phyloP scores from a whole-genome alignment of 1,284 basidiomycete species.

The Naganishia sp. region DNA sequence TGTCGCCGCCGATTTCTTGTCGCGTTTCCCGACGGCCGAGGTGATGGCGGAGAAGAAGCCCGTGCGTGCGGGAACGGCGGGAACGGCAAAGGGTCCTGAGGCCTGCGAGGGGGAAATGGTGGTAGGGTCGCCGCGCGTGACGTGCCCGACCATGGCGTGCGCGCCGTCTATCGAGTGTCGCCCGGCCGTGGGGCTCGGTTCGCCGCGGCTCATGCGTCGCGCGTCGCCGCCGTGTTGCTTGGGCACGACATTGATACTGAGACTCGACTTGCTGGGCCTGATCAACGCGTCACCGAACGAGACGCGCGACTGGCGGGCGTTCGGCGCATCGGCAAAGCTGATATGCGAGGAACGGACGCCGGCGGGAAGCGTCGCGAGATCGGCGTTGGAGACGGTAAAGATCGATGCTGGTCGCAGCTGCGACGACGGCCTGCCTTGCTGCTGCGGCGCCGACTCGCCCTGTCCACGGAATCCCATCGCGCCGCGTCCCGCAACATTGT shows the following conservation, averaged over 20 bases:
- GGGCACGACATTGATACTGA: constrained; percentile 22
- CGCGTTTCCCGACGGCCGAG: constrained; percentile 41
- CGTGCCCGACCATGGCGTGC: constrained; percentile 56
- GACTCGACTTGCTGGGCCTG: constrained; percentile 40
- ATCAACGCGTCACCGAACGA: constrained; percentile 67
- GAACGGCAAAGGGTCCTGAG: constrained; percentile 65
- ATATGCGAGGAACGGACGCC: constrained; percentile 51
- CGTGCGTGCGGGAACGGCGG: constrained; percentile 46
- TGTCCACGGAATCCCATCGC: constrained; percentile 54
- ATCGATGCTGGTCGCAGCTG: constrained; percentile 19
- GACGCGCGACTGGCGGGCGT: constrained; percentile 60
- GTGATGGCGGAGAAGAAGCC: constrained; percentile 38
- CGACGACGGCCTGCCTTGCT: not conserved
- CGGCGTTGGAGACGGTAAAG: constrained; percentile 63
- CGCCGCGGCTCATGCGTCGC: constrained; percentile 13
- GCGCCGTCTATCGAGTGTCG: constrained; percentile 57
- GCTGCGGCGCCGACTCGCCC: not conserved
- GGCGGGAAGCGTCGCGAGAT: constrained; percentile 63
- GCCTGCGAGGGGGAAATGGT: constrained; percentile 68
- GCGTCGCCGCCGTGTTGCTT: not conserved
- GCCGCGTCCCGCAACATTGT: constrained; percentile 66
- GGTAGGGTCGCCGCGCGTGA: constrained; percentile 59
- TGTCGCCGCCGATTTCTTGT: constrained; percentile 35
- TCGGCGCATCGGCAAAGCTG: constrained; percentile 53
- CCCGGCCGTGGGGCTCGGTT: constrained; percentile 18